These are phyloP conservation scores for Starmerella ratchasimensis DNA, from an alignment of 805 yeast genomes.

Conservation along the genomic window DNA sequence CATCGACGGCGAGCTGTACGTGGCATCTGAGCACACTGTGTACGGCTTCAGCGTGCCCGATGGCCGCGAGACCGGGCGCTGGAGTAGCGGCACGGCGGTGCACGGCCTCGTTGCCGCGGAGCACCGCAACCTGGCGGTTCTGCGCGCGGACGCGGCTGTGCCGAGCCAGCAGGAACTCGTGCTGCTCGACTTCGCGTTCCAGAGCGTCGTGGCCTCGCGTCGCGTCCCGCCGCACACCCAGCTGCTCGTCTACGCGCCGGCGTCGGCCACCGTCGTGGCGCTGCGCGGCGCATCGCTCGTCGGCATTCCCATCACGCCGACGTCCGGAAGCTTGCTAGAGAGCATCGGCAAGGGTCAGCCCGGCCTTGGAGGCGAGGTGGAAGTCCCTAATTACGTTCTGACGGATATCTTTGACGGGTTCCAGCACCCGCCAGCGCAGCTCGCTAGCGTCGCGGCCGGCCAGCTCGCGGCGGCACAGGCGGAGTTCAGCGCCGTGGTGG, in stretches of 20 bases:
- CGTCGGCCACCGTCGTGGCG: slow-evolving; percentile 11
- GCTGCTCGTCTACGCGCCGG: slow-evolving; percentile 12
- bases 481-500: slow-evolving; percentile 29
- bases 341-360: slow-evolving; percentile 18
- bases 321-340: slow-evolving; percentile 18
- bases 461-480: slow-evolving; percentile 32
- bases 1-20: slow-evolving; percentile 9
- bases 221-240: not conserved
- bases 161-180: slow-evolving; percentile 5
- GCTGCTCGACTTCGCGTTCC: slow-evolving; percentile 15
- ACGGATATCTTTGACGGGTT: slow-evolving; percentile 28
- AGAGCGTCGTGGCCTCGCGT: not conserved
- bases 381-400: slow-evolving; percentile 16
- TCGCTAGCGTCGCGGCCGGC: slow-evolving; percentile 3
- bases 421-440: slow-evolving; percentile 19
- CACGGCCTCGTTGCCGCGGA: slow-evolving; percentile 15
- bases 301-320: slow-evolving; percentile 20
- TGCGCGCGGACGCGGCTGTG: slow-evolving; percentile 8
- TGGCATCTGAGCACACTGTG: not conserved
- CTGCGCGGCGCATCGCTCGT: slow-evolving; percentile 7
- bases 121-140: slow-evolving; percentile 11
- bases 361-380: slow-evolving; percentile 6
- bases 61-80: not conserved
- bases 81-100: slow-evolving; percentile 1
- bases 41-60: slow-evolving; percentile 7